Evolutionary conservation across 2,329 filamentous ascomycete species (phyloP).

Genomic region (Talaromyces sp.): DNA sequence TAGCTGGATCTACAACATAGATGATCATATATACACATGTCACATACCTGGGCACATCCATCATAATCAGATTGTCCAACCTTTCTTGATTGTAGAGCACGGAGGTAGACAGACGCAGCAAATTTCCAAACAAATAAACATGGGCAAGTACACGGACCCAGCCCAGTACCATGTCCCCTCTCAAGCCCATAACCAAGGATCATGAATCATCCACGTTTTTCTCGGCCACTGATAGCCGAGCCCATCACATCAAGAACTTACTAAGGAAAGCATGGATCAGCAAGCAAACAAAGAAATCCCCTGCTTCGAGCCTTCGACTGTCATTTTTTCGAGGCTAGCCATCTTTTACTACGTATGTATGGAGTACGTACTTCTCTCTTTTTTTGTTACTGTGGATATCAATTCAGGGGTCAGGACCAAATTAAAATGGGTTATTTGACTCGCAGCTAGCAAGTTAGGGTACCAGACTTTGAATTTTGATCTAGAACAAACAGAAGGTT

Average conservation of each 20-base stretch:
- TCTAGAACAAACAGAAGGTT: background rate
- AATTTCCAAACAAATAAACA: background rate
- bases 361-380: background rate
- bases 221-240: background rate
- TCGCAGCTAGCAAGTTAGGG: background rate
- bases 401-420: background rate
- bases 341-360: no score
- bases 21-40: background rate
- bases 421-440: no score
- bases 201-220: background rate
- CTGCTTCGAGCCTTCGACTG: background rate
- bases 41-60: background rate
- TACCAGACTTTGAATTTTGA: background rate
- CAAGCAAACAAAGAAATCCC: background rate
- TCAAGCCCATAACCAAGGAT: background rate
- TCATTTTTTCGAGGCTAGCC: no score
- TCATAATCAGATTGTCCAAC: no score
- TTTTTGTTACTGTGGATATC: background rate
- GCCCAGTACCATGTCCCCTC: background rate
- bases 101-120: background rate
- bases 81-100: no score
- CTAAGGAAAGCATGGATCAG: background rate
- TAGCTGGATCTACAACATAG: slow-evolving; percentile 3
- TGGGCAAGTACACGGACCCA: slow-evolving; percentile 1
- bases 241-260: background rate